Base-by-base conservation (phyloP, 805 yeast species). In the Myxozyma monticola region DNA sequence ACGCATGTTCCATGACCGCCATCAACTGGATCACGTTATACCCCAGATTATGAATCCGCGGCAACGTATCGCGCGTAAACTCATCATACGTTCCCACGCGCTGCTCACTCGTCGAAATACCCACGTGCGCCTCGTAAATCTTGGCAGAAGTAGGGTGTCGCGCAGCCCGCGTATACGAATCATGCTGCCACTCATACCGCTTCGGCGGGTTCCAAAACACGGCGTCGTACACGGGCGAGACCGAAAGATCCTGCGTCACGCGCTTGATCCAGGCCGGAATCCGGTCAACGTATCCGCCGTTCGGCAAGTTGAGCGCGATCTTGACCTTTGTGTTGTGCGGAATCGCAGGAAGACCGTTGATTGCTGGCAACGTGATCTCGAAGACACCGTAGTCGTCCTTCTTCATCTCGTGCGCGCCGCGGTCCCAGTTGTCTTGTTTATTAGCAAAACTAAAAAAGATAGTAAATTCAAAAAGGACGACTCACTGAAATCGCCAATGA, bases 1-100 rank as follows among this genome's bases (percentile, higher is more conserved):
- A 91, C 1, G 99, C 98, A 67, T 91, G 99, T 69, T 91, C 99
- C 99, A 91, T 91, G 37, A 91, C 78, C 0, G 99, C 97, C 99
- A 91, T 91, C 64, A 91, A 75, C 70, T 91, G 99, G 61, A 91
- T 85, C 3, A 96, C 83, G 68, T 93, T 88, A 68, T 91, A 91
- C 31, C 97, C 97, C 52, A 90, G 75, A 56, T 84, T 79, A 60
- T 81, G 81, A 60, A 91, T 87, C 38, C 84, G 76, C n/a, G 98
- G 98, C 55, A 91, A 76, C 10, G 89, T 76, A 57, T 86, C 82
- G 38, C 72, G 60, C 12, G 96, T 85, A 67, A 91, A 91, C 66
- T 91, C 95, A 58, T 79, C 81, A 69, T 91, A 91, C 10, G 91
- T 70, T 1, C 96, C 96, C 45, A 93, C 72, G 50, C 79, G 80